Evolutionary conservation across 2,329 filamentous ascomycete genomes (phyloP).

Genomic region (Penicillium sp.): DNA sequence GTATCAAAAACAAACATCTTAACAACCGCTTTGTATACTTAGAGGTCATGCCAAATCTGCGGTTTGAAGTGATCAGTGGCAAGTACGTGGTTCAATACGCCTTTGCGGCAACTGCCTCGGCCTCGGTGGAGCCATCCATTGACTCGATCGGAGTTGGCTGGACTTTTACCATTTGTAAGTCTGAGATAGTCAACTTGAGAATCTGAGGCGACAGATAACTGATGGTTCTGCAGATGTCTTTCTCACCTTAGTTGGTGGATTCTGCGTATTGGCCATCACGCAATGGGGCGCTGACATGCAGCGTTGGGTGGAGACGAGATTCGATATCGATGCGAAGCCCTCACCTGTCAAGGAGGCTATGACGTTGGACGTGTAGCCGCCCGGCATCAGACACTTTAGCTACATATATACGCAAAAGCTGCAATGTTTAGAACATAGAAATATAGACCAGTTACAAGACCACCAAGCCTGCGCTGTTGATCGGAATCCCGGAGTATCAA

Average conservation of each 20-base stretch:
- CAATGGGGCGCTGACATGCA: slow-evolving; percentile 32
- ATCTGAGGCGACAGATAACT: too few relatives aligned
- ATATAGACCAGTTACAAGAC: too few relatives aligned
- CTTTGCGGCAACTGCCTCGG: slow-evolving; percentile 64
- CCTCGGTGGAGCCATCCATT: slow-evolving; percentile 65
- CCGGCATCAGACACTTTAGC: too few relatives aligned
- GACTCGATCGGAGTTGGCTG: slow-evolving; percentile 70
- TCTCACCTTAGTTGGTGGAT: slow-evolving; percentile 24
- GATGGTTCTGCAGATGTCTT: slow-evolving; percentile 19
- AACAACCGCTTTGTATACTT: neutral
- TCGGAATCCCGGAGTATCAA: too few relatives aligned
- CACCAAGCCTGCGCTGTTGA: too few relatives aligned
- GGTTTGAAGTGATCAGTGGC: slow-evolving; percentile 69
- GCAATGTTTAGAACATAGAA: too few relatives aligned
- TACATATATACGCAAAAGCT: too few relatives aligned
- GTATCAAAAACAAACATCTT: too few relatives aligned
- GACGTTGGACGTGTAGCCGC: too few relatives aligned
- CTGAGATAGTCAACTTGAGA: neutral
- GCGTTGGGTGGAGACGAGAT: slow-evolving; percentile 26
- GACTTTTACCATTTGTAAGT: slow-evolving; percentile 65
- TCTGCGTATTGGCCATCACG: slow-evolving; percentile 24
- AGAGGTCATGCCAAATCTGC: slow-evolving; percentile 42
- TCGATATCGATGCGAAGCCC: slow-evolving; percentile 16
- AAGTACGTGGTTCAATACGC: slow-evolving; percentile 76
- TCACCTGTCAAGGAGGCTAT: neutral